A percentile compares a stretch with the other conserved stretches of the same genome.
These are phyloP conservation scores for Starmerella geochares DNA, from an alignment of 805 yeast genomes.

Conservation along the genomic window DNA sequence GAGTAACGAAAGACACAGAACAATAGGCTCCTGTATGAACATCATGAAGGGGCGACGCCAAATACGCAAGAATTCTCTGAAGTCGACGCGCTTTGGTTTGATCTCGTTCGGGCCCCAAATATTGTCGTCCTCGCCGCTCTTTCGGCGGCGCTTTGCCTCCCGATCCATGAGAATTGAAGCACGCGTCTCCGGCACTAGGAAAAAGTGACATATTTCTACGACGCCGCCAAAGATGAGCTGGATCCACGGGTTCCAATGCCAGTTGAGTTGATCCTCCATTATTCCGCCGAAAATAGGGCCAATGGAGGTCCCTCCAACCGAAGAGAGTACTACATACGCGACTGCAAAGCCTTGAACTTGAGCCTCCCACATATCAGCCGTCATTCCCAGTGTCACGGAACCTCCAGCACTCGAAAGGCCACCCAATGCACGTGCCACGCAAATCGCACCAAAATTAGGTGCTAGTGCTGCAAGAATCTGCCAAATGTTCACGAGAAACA, in stretches of 20 bases:
- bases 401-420: constrained; percentile 51
- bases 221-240: constrained; percentile 46
- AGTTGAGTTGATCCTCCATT: constrained; percentile 39
- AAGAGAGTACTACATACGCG: constrained; percentile 42
- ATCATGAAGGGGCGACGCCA: constrained; percentile 36
- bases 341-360: constrained; percentile 41
- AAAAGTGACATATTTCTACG: constrained; percentile 34
- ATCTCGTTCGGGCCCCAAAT: constrained; percentile 32
- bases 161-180: constrained; percentile 32
- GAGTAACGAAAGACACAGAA: constrained; percentile 33
- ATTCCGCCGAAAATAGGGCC: constrained; percentile 44
- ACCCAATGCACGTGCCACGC: constrained; percentile 51
- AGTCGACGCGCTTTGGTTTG: constrained; percentile 13
- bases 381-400: constrained; percentile 49
- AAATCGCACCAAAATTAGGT: constrained; percentile 44
- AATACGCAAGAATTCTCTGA: constrained; percentile 9
- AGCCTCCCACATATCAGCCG: constrained; percentile 45
- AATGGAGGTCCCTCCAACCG: constrained; percentile 44
- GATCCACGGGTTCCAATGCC: constrained; percentile 61
- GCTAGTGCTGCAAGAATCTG: constrained; percentile 53
- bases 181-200: constrained; percentile 34
- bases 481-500: constrained; percentile 38
- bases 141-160: constrained; percentile 34
- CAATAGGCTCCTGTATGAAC: constrained; percentile 35
- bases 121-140: constrained; percentile 31